Conservation (phyloP, 140 eudicot genomes). For the Anethum foeniculum region DNA sequence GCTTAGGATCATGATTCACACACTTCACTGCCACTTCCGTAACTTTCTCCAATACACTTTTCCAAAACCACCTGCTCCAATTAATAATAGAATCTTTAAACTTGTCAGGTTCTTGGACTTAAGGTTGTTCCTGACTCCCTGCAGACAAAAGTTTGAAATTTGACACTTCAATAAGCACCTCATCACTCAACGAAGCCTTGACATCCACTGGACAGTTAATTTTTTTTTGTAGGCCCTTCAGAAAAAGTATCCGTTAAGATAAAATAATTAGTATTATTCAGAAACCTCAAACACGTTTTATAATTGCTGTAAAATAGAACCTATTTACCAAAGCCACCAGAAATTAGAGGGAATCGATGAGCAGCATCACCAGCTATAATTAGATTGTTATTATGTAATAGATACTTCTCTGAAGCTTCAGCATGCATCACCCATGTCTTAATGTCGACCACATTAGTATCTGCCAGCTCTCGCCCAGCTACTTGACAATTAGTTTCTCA, state of each 20-base stretch:
- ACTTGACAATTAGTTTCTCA: constrained; percentile 65
- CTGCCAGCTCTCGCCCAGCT: constrained; percentile 75
- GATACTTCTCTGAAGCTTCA: constrained; percentile 73
- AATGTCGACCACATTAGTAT: constrained; percentile 62
- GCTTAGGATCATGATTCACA: constrained; percentile 70
- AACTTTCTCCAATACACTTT: constrained; percentile 47
- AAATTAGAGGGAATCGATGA: constrained; percentile 97
- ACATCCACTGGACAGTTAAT: not conserved
- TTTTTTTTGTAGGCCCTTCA: not conserved
- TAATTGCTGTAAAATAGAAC: not conserved
- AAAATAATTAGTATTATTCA: no score
- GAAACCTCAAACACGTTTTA: no score
- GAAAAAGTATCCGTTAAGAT: no score
- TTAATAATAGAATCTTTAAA: not conserved
- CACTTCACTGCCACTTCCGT: constrained; percentile 69
- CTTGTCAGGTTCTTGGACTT: not conserved
- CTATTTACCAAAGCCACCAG: constrained; percentile 86
- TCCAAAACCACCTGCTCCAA: constrained; percentile 85
- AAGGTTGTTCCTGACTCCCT: no score
- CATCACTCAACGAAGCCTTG: not conserved
- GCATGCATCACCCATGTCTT: constrained; percentile 99
- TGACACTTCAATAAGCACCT: not conserved
- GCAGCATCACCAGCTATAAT: constrained; percentile 95
- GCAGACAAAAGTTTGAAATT: no score
- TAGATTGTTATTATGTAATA: constrained; percentile 47